Evolutionary conservation across 75 land plant genomes (phyloP), one percentile per base, ranked within the genome.

Genomic region (Picea glauca): DNA sequence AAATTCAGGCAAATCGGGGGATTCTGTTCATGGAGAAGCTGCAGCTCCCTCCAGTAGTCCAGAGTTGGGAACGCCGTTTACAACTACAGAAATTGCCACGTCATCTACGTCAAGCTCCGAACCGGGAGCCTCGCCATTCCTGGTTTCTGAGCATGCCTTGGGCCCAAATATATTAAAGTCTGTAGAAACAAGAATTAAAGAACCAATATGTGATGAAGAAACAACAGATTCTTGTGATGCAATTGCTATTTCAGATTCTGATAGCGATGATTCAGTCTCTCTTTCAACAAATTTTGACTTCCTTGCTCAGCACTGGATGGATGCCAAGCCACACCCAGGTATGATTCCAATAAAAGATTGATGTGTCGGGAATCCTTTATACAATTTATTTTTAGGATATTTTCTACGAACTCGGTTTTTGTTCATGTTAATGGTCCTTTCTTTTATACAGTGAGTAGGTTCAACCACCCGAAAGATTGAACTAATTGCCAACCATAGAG

Each of bases 61-160:
- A 33, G 99, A 96, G 2, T 74, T 85, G 7, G 90, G 78, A 68
- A 87, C 93, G 2, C 72, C 89, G 11, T 86, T 91, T 58, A 91
- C 96, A 62, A 70, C 83, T 3, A 93, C 98, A 13, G 91, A 89
- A 23, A 76, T 77, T 3, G 58, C 74, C 13, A 85, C 91, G 18
- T 92, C 94, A 15, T 91, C 99, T 30, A 84, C 88, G 1, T 87
- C 96, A 40, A 93, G 99, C 80, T 90, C 94, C 33, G 99, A 96
- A 78, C 90, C 74, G 11, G 82, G 87, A 50, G 84, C 87, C 57
- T 96, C 96, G 58, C 96, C 95, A 2, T 87, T 80, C 30, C 63
- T 76, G 5, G 56, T 50, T 50, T 9, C 56, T 50, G 56, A 50
- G 56, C 56, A 11, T 50, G 13, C 56, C 56, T 50, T 50, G 56